Conservation (phyloP, 805 yeast species). For the Kodamaea kaohsiungensis region DNA sequence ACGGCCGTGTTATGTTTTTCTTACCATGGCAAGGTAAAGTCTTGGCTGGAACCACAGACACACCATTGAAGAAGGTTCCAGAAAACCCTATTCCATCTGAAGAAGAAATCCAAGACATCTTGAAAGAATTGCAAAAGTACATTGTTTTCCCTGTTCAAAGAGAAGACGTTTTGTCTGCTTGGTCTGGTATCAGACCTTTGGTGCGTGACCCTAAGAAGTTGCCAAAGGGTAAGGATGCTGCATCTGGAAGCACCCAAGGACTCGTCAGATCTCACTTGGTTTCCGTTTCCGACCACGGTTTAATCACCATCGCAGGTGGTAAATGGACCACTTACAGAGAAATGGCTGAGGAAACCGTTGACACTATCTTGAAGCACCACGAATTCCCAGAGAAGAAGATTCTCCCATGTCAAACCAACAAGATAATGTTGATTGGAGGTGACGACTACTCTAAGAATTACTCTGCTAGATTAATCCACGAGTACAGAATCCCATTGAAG, state of each 20-base stretch:
- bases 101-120: slow-evolving; percentile 83
- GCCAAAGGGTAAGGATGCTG: slow-evolving; percentile 44
- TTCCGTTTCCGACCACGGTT: slow-evolving; percentile 67
- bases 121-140: slow-evolving; percentile 86
- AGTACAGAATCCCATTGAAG: slow-evolving; percentile 66
- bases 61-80: slow-evolving; percentile 71
- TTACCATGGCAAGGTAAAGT: slow-evolving; percentile 98
- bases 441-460: slow-evolving; percentile 74
- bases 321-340: slow-evolving; percentile 98
- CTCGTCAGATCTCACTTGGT: slow-evolving; percentile 88
- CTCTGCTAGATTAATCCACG: slow-evolving; percentile 78
- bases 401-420: slow-evolving; percentile 54
- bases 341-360: slow-evolving; percentile 94
- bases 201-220: slow-evolving; percentile 74
- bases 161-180: slow-evolving; percentile 89
- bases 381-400: slow-evolving; percentile 36
- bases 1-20: slow-evolving; percentile 96
- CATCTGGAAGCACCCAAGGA: slow-evolving; percentile 67
- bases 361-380: slow-evolving; percentile 58
- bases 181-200: slow-evolving; percentile 97
- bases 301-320: slow-evolving; percentile 92
- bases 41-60: slow-evolving; percentile 95
- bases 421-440: slow-evolving; percentile 71
- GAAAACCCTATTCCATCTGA: slow-evolving; percentile 83
- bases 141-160: slow-evolving; percentile 85